phyloP scores from a whole-genome alignment of 2,329 filamentous ascomycete species.

The Aspergillus caelatus region DNA sequence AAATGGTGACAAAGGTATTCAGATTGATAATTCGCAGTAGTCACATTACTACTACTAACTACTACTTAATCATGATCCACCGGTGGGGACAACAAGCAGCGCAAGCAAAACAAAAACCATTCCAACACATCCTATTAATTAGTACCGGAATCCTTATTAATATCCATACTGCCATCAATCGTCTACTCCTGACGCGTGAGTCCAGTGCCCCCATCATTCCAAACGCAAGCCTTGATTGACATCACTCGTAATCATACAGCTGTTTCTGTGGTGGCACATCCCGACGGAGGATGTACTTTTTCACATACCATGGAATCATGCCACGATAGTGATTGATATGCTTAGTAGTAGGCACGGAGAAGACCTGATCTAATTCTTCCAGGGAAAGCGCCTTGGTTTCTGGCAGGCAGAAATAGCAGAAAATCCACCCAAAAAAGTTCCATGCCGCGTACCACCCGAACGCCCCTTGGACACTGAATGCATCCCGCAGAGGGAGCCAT shows the following conservation, averaged over 20 bases:
- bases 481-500: conserved; percentile 54
- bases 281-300: conserved; percentile 27
- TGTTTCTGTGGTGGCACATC: conserved; percentile 33
- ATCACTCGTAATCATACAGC: conserved; percentile 28
- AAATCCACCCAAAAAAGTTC: conserved; percentile 46
- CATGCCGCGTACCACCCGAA: conserved; percentile 55
- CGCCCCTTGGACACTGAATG: conserved; percentile 55
- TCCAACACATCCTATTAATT: background rate
- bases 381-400: conserved; percentile 48
- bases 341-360: conserved; percentile 56
- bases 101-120: too few relatives aligned
- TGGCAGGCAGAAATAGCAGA: conserved; percentile 28
- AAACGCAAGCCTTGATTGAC: background rate
- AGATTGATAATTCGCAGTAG: background rate
- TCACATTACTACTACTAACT: background rate
- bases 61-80: too few relatives aligned
- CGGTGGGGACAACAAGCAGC: background rate
- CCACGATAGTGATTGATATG: conserved; percentile 32
- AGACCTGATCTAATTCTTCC: conserved; percentile 57
- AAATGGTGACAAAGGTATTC: background rate
- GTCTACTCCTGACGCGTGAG: background rate
- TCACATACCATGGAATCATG: conserved; percentile 35
- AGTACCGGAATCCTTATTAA: background rate
- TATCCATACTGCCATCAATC: background rate
- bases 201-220: background rate